Evolutionary conservation across 176 grass and related monocot genomes (phyloP).

Genomic region (Tillandsia leiboldiana): DNA sequence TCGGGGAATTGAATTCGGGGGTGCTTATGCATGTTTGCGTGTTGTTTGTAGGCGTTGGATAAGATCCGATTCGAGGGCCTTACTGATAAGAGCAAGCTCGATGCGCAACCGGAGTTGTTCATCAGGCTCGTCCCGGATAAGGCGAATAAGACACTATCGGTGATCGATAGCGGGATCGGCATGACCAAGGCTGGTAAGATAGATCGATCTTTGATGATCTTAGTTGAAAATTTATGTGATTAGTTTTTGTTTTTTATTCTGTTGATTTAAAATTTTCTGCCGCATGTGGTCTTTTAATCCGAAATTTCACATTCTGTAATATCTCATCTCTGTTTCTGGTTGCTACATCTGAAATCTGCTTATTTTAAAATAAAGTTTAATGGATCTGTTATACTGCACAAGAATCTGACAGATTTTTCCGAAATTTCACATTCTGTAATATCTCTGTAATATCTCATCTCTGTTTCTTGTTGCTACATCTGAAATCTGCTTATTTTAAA

Average conservation of each 20-base stretch:
- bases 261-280: background rate
- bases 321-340: too few relatives aligned
- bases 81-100: slow-evolving; percentile 54
- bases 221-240: background rate
- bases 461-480: too few relatives aligned
- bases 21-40: background rate
- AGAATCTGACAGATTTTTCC: too few relatives aligned
- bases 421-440: too few relatives aligned
- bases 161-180: slow-evolving; percentile 52
- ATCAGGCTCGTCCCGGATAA: slow-evolving; percentile 42
- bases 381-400: too few relatives aligned
- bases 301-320: too few relatives aligned
- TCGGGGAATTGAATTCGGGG: background rate
- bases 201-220: background rate
- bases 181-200: slow-evolving; percentile 43
- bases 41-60: slow-evolving; percentile 28
- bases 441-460: too few relatives aligned
- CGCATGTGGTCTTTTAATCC: background rate
- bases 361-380: too few relatives aligned
- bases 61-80: slow-evolving; percentile 52
- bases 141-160: slow-evolving; percentile 39
- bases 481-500: too few relatives aligned
- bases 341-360: too few relatives aligned
- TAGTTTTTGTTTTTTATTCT: background rate
- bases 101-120: slow-evolving; percentile 47